Percentiles rank a stretch among this genome's conserved stretches.
These are phyloP conservation scores for Ophiostoma pallidulum DNA, from an alignment of 2,329 filamentous ascomycete genomes.

Conservation along the genomic window DNA sequence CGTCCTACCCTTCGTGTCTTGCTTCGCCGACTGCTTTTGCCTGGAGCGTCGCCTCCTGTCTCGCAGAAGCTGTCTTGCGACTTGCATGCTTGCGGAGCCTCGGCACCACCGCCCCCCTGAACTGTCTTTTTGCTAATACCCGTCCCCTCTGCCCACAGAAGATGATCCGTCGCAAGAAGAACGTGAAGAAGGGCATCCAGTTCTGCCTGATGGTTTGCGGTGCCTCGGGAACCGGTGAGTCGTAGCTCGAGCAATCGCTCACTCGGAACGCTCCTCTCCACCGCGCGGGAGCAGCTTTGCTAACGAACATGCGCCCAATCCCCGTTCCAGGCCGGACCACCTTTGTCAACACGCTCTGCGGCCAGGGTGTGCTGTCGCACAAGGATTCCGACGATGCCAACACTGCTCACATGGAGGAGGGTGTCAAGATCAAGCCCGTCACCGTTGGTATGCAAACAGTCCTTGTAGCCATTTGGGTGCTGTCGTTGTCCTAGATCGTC, in stretches of 20 bases:
- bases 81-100: too few relatives aligned
- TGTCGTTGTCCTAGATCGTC: conserved; percentile 15
- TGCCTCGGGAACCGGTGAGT: conserved; percentile 91
- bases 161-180: conserved; percentile 99
- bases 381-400: conserved; percentile 89
- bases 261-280: too few relatives aligned
- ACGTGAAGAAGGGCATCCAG: conserved; percentile 99
- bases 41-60: not conserved
- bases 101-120: too few relatives aligned
- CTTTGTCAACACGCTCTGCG: conserved; percentile 98
- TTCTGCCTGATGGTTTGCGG: conserved; percentile 99
- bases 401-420: conserved; percentile 86
- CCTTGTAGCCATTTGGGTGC: not conserved
- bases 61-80: not conserved
- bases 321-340: conserved; percentile 76
- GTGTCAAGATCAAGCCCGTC: conserved; percentile 96
- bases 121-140: conserved; percentile 19
- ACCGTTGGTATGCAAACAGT: conserved; percentile 61
- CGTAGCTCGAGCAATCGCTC: conserved; percentile 10
- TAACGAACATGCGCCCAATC: not conserved
- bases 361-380: conserved; percentile 79
- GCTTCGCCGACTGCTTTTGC: not conserved
- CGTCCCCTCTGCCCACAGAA: conserved; percentile 43
- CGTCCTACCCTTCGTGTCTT: conserved; percentile 16
- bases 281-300: not conserved